Base-by-base conservation (phyloP, 2,329 filamentous ascomycete genomes). In the Tolypocladium tropicale region DNA sequence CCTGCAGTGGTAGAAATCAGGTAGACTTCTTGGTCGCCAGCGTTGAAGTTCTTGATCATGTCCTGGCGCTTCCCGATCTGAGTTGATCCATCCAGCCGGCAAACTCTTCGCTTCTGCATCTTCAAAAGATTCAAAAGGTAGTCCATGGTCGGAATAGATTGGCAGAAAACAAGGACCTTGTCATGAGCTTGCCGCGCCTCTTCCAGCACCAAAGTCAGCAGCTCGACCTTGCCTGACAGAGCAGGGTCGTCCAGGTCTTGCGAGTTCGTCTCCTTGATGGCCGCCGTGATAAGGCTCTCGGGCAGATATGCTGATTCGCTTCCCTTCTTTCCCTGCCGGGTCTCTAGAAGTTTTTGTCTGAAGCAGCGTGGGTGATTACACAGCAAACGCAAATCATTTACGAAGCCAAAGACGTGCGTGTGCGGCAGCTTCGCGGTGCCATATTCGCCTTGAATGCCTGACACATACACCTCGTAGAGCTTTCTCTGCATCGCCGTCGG, bases 1-100 rank as follows among this genome's bases (percentile, higher is more conserved):
- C 91, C 92, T 10, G 92, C 90, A 58, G 72, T 84, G 1, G 90
- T 96, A 0, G 90, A 95, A 56, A 96, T 90, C 2, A 96, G 74
- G 65, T 89, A 89, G 0, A 95, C 76, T 28, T 84, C 78, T 1
- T 72, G 68, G 2, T 70, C 60, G 0, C 74, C 74, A 0, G 67
- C 65, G 62, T 94, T 92, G 76, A 96, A 95, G 0, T 72, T 66
- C 59, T 89, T 88, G 10, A 86, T 81, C 43, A 81, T 70, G 1
- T 70, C 67, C 66, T 90, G 87, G 11, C 92, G 83, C 46, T 72
- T 73, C 1, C 62, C 57, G 43, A 86, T 77, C 0, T 67, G 64
- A 0, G 86, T 86, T 0, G 63, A 70, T 3, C 92, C 90, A 68
- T 95, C 88, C 1, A 96, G 78, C 25, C 87, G 81, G 9, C 68